Conservation (phyloP, 768 basidiomycete genomes). For the Amanita jacksonii region DNA sequence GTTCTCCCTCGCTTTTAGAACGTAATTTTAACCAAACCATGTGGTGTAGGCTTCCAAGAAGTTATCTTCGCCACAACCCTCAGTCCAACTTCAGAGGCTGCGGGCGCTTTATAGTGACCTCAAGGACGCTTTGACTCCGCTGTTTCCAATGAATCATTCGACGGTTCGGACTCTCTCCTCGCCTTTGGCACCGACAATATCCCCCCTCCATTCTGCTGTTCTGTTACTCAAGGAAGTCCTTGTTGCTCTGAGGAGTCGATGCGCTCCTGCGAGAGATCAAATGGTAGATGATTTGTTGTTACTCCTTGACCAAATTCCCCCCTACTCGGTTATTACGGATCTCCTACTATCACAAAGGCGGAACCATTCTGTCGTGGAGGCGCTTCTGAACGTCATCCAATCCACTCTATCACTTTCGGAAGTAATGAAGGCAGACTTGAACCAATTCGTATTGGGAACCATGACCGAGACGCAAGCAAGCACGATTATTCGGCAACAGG, state of each 20-base stretch:
- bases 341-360: not conserved
- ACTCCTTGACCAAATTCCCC: slow-evolving; percentile 17
- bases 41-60: slow-evolving; percentile 52
- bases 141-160: slow-evolving; percentile 48
- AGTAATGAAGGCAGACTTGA: slow-evolving; percentile 62
- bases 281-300: slow-evolving; percentile 36
- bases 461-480: slow-evolving; percentile 58
- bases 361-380: slow-evolving; percentile 27
- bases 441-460: slow-evolving; percentile 50
- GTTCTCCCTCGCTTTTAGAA: not conserved
- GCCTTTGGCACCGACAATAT: slow-evolving; percentile 58
- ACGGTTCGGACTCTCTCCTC: slow-evolving; percentile 43
- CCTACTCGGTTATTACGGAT: not conserved
- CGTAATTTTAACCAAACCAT: no score
- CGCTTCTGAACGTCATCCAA: slow-evolving; percentile 39
- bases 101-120: slow-evolving; percentile 48
- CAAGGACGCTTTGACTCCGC: slow-evolving; percentile 35
- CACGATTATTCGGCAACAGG: slow-evolving; percentile 39
- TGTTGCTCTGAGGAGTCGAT: slow-evolving; percentile 43
- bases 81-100: slow-evolving; percentile 50
- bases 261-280: slow-evolving; percentile 56
- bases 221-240: slow-evolving; percentile 47
- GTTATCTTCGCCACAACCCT: slow-evolving; percentile 49
- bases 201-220: slow-evolving; percentile 52
- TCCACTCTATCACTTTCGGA: slow-evolving; percentile 43